Base-by-base conservation (phyloP, 148 eudicot species). In the Polygonum aviculare region DNA sequence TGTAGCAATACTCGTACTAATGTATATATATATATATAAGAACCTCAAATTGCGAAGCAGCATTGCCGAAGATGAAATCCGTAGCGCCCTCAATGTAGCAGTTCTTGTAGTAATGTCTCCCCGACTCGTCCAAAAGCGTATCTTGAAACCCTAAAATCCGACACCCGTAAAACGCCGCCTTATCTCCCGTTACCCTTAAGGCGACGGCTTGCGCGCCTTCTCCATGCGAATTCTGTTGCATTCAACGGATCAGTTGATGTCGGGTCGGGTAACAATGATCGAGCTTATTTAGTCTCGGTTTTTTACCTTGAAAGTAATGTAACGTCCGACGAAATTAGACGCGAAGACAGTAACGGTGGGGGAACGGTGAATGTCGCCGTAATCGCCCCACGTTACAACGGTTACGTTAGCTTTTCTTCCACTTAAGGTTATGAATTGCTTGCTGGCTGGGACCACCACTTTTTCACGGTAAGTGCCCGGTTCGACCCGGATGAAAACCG, bases 21-120 rank as follows among this genome's bases (percentile, higher is more conserved):
- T 62, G 26, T 35, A 26, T 75, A 22, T 59, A 59, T 26, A n/a
- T 11, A 62, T 10, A 33, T 7, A 2, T 21, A 9, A 75, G 74
- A 72, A 90, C 95, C 84, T 87, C 84, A 51, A 74, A 90, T 15
- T 87, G 83, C 19, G 95, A 88, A 47, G 87, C 84, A n/a, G 92
- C 92, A 77, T 88, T 86, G 75, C 95, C 95, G 79, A 79, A 90
- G n/a, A 90, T 83, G 78, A 90, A 90, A 80, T 90, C 95, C n/a
- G 83, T 84, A 7, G 79, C 91, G 15, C 95, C 95, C 84, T 90
- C 87, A 51, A 90, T 88, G 76, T 87, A 88, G 77, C 95, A 90
- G 36, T 90, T 90, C 26, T 75, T 78, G 78, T 86, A 90, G 41
- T 85, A 87, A 65, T 90, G 95, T 40, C 82, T 84, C 0, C 95